Conservation (phyloP, 139 green algal species). For the Chlorella sp. region DNA sequence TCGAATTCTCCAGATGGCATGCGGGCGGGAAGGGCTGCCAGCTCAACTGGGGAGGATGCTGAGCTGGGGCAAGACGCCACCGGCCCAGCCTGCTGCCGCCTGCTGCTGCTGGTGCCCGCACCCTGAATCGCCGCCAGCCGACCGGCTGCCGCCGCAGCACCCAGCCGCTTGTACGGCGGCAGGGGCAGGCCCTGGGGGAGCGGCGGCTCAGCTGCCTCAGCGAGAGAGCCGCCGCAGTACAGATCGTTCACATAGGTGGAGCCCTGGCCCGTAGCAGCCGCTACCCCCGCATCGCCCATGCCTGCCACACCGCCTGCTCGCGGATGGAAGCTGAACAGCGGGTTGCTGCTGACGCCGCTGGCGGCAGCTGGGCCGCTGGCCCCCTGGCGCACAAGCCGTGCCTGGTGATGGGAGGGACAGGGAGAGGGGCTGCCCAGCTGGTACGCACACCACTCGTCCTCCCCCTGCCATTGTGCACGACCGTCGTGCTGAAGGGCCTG, state of each 20-base stretch:
- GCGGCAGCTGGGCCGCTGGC: neutral
- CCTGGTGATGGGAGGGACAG: neutral
- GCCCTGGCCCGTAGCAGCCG: too few relatives aligned
- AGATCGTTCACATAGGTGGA: too few relatives aligned
- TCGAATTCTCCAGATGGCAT: neutral
- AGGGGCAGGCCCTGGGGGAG: too few relatives aligned
- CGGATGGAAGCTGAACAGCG: neutral
- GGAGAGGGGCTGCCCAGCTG: conserved; percentile 7
- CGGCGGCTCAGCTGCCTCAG: too few relatives aligned
- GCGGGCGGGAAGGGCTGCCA: neutral
- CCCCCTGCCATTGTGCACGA: neutral
- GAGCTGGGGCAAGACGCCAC: neutral
- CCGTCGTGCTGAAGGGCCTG: too few relatives aligned
- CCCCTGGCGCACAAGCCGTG: neutral
- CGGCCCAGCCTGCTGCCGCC: neutral
- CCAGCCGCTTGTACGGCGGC: too few relatives aligned
- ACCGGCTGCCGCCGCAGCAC: too few relatives aligned
- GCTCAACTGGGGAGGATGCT: neutral
- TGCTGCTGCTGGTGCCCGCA: neutral
- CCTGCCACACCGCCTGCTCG: neutral
- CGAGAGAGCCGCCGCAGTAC: too few relatives aligned
- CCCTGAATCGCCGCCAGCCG: neutral
- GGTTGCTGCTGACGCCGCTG: conserved; percentile 1
- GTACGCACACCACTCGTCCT: neutral
- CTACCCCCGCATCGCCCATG: too few relatives aligned